Evolutionary conservation across 257 asterid species (phyloP).

Genomic region (Penstemon eatonii): DNA sequence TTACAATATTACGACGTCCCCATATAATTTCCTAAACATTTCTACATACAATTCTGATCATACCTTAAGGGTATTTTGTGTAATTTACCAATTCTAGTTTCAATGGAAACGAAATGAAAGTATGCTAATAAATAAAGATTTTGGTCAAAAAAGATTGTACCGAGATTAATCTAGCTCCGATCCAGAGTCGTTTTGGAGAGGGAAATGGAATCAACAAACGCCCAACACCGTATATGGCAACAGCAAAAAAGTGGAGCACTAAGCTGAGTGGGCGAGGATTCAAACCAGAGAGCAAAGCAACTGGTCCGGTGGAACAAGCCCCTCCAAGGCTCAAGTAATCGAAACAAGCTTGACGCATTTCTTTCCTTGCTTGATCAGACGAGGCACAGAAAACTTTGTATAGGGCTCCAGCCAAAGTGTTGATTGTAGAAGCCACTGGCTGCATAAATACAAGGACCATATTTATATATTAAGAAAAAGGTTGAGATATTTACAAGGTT

Average conservation of each 20-base stretch:
- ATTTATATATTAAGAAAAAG: neutral
- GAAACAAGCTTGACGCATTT: conserved; percentile 56
- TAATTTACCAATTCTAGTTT: neutral
- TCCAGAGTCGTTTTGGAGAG: conserved; percentile 47
- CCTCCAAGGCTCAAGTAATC: conserved; percentile 62
- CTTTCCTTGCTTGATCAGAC: conserved; percentile 52
- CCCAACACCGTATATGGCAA: conserved; percentile 50
- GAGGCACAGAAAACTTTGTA: conserved; percentile 57
- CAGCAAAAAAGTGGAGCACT: conserved; percentile 50
- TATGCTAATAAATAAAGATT: neutral
- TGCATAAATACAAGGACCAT: conserved; percentile 25
- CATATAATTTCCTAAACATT: no score
- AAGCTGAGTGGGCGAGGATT: conserved; percentile 50
- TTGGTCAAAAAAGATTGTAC: conserved; percentile 26
- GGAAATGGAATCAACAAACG: conserved; percentile 54
- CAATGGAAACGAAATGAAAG: neutral
- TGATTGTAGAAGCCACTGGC: conserved; percentile 61
- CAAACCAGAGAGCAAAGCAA: conserved; percentile 50
- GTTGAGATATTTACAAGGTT: neutral
- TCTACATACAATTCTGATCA: no score
- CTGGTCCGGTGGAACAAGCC: conserved; percentile 48
- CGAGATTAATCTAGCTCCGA: conserved; percentile 44
- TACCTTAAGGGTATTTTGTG: no score
- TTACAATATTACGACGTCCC: no score
- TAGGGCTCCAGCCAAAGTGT: conserved; percentile 52